A percentile compares a stretch with the other conserved stretches of the same genome.
Conservation (phyloP, 768 basidiomycete species). For the Leccinum fibrillosum region DNA sequence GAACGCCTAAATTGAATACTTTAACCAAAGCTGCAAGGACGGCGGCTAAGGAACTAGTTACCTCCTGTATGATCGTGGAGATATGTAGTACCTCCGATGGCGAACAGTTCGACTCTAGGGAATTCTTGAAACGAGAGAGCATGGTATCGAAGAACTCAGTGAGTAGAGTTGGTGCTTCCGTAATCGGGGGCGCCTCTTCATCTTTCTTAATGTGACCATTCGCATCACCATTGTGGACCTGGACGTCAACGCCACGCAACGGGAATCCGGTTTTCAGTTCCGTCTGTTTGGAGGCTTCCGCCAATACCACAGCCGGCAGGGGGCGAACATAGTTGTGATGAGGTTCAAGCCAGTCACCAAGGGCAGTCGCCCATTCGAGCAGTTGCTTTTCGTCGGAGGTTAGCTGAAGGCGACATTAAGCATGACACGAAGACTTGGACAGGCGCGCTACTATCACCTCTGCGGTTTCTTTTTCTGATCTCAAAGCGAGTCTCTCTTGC, state of each 20-base stretch:
- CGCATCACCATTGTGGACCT: conserved; percentile 29
- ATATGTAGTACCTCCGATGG: conserved; percentile 66
- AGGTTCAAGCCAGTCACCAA: conserved; percentile 75
- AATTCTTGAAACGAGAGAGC: conserved; percentile 47
- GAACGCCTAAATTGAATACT: conserved; percentile 50
- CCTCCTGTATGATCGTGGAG: conserved; percentile 75
- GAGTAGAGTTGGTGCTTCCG: conserved; percentile 56
- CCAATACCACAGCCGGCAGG: conserved; percentile 63
- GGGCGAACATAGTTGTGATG: conserved; percentile 75
- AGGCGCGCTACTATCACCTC: conserved; percentile 41
- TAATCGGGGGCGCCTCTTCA: conserved; percentile 65
- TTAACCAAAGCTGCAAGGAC: background rate
- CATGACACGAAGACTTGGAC: background rate
- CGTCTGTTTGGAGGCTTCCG: conserved; percentile 70
- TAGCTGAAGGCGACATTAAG: conserved; percentile 41
- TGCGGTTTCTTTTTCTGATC: conserved; percentile 47
- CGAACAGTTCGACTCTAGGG: conserved; percentile 37
- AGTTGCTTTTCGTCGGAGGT: conserved; percentile 60
- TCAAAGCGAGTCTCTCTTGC: conserved; percentile 53
- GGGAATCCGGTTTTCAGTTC: conserved; percentile 69
- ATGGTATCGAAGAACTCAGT: conserved; percentile 61
- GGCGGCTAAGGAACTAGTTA: conserved; percentile 16
- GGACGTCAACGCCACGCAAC: conserved; percentile 57
- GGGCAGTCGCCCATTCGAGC: conserved; percentile 54
- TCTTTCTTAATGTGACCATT: conserved; percentile 59